These are phyloP conservation scores for Cryptococcus jaspeensis DNA, from an alignment of 1,284 basidiomycete genomes.

Conservation along the genomic window DNA sequence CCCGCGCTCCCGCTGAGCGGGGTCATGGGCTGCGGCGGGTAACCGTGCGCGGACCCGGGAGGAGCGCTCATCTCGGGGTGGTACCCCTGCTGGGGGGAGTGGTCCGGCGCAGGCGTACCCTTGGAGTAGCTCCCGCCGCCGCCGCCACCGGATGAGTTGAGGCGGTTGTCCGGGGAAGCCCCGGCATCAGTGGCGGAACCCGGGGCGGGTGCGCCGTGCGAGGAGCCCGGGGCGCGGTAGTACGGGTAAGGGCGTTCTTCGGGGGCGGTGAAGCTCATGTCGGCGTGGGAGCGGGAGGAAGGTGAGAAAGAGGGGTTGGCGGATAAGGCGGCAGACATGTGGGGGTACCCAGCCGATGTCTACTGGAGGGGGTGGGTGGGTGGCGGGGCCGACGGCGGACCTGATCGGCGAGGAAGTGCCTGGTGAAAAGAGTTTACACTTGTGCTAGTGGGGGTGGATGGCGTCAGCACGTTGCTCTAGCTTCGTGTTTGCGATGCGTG, in stretches of 20 bases:
- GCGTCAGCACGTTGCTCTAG: too few species aligned
- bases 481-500: too few species aligned
- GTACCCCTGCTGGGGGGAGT: constrained; percentile 29
- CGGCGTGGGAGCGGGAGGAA: constrained; percentile 13
- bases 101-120: constrained; percentile 18
- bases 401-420: neutral
- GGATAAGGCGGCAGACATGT: too few species aligned
- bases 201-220: constrained; percentile 31
- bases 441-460: too few species aligned
- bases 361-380: too few species aligned
- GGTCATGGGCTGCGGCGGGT: constrained; percentile 39
- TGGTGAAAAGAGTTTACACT: too few species aligned
- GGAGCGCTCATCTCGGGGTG: constrained; percentile 26
- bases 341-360: too few species aligned
- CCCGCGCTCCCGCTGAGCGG: constrained; percentile 30
- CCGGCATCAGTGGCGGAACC: too few species aligned
- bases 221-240: constrained; percentile 29
- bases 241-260: constrained; percentile 25
- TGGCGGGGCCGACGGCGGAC: neutral
- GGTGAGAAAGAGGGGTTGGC: too few species aligned
- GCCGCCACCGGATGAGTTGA: constrained; percentile 36
- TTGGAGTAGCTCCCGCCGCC: too few species aligned
- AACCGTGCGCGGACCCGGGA: constrained; percentile 41
- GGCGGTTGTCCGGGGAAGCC: constrained; percentile 26
- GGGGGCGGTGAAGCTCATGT: constrained; percentile 36